Conservation (phyloP, 345 rosid species). For the Excoecaria cochinchinensis region DNA sequence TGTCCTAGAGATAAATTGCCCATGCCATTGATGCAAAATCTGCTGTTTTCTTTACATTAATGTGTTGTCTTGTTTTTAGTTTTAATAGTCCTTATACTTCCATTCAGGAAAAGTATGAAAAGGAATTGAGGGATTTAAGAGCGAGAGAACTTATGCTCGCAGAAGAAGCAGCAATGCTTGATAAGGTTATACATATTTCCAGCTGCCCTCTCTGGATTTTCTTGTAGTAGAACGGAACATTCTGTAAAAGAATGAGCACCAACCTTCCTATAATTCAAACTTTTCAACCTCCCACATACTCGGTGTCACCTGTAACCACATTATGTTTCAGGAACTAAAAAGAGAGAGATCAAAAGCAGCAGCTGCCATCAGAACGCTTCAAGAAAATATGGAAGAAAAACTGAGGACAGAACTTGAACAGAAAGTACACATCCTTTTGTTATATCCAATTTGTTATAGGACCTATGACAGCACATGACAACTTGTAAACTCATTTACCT, state of each 20-base stretch:
- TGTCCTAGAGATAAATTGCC: slow-evolving; percentile 9
- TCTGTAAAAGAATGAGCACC: background rate
- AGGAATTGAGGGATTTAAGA: slow-evolving; percentile 79
- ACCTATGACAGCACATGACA: slow-evolving; percentile 14
- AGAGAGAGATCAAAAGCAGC: slow-evolving; percentile 89
- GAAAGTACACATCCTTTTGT: slow-evolving; percentile 48
- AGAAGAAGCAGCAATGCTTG: slow-evolving; percentile 93
- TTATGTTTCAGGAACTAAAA: slow-evolving; percentile 73
- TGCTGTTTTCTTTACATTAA: background rate
- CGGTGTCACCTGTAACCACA: slow-evolving; percentile 2
- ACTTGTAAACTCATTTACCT: slow-evolving; percentile 25
- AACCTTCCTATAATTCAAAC: slow-evolving; percentile 1
- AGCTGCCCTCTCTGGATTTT: slow-evolving; percentile 14
- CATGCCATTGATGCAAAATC: slow-evolving; percentile 15
- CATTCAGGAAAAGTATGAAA: slow-evolving; percentile 81
- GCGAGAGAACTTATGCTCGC: slow-evolving; percentile 92
- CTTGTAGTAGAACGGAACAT: background rate
- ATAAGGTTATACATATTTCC: slow-evolving; percentile 58
- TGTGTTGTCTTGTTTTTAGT: background rate
- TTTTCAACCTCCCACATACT: slow-evolving; percentile 15
- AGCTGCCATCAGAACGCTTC: slow-evolving; percentile 68
- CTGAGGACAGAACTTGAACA: slow-evolving; percentile 73
- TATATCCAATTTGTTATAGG: background rate
- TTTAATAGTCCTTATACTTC: slow-evolving; percentile 9
- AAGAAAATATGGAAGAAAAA: slow-evolving; percentile 85